phyloP scores from a whole-genome alignment of 768 basidiomycete species.

The Auricularia heimuer region DNA sequence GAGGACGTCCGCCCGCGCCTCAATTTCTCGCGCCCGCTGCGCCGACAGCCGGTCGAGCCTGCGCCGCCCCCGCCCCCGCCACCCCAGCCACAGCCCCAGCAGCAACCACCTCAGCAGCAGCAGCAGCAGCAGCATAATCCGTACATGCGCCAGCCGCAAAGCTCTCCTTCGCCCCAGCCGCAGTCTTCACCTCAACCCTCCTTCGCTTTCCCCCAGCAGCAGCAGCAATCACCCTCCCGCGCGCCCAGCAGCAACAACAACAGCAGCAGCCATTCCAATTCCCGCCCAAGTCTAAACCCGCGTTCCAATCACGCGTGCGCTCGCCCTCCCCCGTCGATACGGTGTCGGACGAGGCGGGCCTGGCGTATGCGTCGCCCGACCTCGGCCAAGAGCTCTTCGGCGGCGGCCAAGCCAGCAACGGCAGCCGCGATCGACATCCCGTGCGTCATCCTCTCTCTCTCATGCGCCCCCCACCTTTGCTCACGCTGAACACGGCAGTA shows the following conservation, averaged over 20 bases:
- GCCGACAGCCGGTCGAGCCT: conserved; percentile 39
- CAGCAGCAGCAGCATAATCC: background rate
- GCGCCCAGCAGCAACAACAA: background rate
- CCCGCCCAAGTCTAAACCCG: background rate
- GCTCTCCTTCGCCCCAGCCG: background rate
- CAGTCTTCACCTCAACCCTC: conserved; percentile 2
- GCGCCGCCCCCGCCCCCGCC: conserved; percentile 27
- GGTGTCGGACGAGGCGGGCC: background rate
- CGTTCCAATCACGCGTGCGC: background rate
- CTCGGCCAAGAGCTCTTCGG: background rate
- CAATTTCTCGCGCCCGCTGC: conserved; percentile 60
- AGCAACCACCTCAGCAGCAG: background rate
- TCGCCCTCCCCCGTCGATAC: background rate
- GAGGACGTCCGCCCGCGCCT: conserved; percentile 30
- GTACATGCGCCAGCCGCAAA: conserved; percentile 6
- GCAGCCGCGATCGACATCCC: background rate
- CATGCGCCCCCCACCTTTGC: too few relatives aligned
- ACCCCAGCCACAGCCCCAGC: conserved; percentile 8
- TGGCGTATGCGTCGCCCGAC: background rate
- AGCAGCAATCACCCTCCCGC: background rate
- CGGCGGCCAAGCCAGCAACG: background rate
- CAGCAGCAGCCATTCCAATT: background rate
- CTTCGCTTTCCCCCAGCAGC: background rate
- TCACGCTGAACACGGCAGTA: background rate
- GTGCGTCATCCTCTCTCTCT: too few relatives aligned